Conservation (phyloP, 2,329 filamentous ascomycete species). For the Colletotrichum siamense region DNA sequence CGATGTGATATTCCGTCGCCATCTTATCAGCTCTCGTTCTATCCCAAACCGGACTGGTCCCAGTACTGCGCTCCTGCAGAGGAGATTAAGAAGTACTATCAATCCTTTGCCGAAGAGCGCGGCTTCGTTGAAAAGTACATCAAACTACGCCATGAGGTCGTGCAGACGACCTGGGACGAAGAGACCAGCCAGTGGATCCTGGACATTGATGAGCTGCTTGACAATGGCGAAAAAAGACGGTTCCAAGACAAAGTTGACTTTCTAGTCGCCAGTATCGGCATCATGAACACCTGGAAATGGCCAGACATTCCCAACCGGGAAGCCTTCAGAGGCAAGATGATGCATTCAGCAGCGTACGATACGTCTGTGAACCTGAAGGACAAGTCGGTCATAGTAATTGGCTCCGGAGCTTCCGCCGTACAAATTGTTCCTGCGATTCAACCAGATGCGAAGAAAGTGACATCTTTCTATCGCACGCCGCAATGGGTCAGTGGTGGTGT, state of each 20-base stretch:
- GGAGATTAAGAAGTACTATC: constrained; percentile 45
- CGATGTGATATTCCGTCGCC: constrained; percentile 40
- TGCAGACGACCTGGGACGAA: constrained; percentile 30
- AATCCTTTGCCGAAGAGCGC: constrained; percentile 36
- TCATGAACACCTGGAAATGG: background rate
- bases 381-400: background rate
- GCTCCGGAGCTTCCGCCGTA: background rate
- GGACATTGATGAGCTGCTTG: background rate
- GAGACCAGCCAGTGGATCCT: constrained; percentile 12
- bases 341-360: background rate
- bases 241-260: background rate
- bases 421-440: background rate
- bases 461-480: background rate
- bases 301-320: background rate
- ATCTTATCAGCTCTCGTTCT: constrained; percentile 50
- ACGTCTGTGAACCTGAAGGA: background rate
- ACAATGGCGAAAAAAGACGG: background rate
- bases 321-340: background rate
- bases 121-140: constrained; percentile 33
- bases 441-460: background rate
- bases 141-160: constrained; percentile 26
- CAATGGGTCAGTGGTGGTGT: background rate
- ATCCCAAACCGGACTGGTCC: constrained; percentile 50
- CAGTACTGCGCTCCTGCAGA: constrained; percentile 40
- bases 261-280: background rate